Conservation (phyloP, 2,329 filamentous ascomycete species). For the Ophiocordyceps camponoti-leonardi region DNA sequence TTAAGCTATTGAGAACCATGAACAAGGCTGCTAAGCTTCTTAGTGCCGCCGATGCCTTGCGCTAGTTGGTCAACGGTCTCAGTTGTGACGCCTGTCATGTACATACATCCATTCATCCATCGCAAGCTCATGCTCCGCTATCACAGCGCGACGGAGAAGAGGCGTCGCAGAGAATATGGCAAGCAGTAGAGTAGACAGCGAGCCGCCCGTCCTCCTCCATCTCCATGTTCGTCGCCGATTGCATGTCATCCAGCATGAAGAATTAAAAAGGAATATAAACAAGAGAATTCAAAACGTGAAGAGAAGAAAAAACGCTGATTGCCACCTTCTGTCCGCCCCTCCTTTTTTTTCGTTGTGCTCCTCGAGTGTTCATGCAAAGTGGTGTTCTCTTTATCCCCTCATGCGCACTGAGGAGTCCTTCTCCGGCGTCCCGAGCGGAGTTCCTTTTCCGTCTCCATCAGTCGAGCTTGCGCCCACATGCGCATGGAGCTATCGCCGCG, state of each 20-base stretch:
- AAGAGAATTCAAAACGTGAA: background rate
- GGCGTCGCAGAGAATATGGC: background rate
- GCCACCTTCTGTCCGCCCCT: too few species aligned
- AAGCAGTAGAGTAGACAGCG: background rate
- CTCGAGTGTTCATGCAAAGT: background rate
- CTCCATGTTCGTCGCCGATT: background rate
- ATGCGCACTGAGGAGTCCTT: background rate
- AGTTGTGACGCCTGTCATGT: too few species aligned
- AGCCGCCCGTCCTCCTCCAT: background rate
- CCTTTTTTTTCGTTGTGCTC: background rate
- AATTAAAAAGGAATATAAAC: background rate
- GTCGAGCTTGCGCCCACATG: slow-evolving; percentile 38
- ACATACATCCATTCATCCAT: background rate
- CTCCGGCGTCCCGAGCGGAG: slow-evolving; percentile 33
- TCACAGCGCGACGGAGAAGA: background rate
- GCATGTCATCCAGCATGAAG: background rate
- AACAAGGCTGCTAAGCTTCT: background rate
- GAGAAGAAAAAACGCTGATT: background rate
- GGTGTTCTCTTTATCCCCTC: background rate
- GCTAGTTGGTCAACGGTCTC: background rate
- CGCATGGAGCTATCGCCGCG: slow-evolving; percentile 32
- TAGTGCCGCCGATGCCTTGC: background rate
- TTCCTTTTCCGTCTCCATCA: slow-evolving; percentile 45
- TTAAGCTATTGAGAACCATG: background rate
- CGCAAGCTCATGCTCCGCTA: background rate